Evolutionary conservation across 345 rosid genomes (phyloP).

Genomic region (Hibiscus trionum): DNA sequence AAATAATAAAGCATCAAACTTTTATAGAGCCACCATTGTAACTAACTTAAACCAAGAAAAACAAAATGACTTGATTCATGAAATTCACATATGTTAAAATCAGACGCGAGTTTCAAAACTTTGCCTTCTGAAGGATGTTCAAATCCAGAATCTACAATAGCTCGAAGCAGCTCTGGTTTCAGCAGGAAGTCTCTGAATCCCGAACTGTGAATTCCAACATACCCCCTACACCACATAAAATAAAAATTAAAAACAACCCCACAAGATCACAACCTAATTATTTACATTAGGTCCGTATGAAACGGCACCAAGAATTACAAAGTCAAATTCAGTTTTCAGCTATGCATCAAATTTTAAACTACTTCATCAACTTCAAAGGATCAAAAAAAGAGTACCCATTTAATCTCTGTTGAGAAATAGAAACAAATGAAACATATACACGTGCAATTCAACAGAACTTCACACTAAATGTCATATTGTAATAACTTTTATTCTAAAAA

Average conservation of each 20-base stretch:
- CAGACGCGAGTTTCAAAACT: not conserved
- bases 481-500: not conserved
- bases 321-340: not conserved
- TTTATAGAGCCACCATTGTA: not conserved
- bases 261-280: not conserved
- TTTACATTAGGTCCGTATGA: not conserved
- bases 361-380: too few relatives aligned
- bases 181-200: conserved; percentile 98
- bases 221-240: conserved; percentile 45
- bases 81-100: not conserved
- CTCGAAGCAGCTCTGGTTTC: conserved; percentile 95
- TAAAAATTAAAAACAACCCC: not conserved
- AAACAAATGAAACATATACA: not conserved
- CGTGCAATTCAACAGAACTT: not conserved
- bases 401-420: not conserved
- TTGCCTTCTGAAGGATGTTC: conserved; percentile 98
- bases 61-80: not conserved
- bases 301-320: not conserved
- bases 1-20: not conserved
- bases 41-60: not conserved
- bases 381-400: not conserved
- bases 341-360: not conserved
- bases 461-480: not conserved
- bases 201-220: conserved; percentile 95
- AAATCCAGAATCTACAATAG: conserved; percentile 93